A percentile compares a stretch with the other conserved stretches of the same genome.
Evolutionary conservation across 2,329 filamentous ascomycete genomes (phyloP).

Genomic region (Phaeosphaeriaceae sp.): DNA sequence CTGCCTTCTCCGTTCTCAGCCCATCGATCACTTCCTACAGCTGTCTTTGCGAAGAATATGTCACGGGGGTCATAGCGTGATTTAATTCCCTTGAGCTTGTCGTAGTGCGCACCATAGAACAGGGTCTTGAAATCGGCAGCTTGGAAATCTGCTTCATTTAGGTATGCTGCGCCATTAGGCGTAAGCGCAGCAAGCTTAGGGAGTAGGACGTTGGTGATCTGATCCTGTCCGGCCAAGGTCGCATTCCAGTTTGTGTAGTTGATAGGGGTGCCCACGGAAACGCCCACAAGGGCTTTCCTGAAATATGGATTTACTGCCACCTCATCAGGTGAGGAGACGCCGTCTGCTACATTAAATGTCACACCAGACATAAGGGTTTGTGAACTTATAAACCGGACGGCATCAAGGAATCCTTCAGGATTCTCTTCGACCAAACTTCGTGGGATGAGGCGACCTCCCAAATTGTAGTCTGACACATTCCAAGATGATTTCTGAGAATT

Average conservation of each 20-base stretch:
- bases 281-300: not conserved
- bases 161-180: slow-evolving; percentile 16
- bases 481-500: not conserved
- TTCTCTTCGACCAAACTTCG: not conserved
- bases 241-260: not conserved
- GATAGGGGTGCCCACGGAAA: not conserved
- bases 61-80: slow-evolving; percentile 16
- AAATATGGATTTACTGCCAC: slow-evolving; percentile 2
- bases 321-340: not conserved
- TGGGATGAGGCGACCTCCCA: slow-evolving; percentile 4
- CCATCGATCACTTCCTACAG: slow-evolving; percentile 25
- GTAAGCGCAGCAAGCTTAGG: slow-evolving; percentile 1
- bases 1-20: slow-evolving; percentile 7
- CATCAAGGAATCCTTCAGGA: not conserved
- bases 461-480: slow-evolving; percentile 6
- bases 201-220: not conserved
- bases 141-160: slow-evolving; percentile 7
- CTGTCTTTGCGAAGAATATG: slow-evolving; percentile 15
- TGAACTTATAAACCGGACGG: not conserved
- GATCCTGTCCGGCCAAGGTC: not conserved
- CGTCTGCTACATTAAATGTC: not conserved
- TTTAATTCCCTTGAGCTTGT: slow-evolving; percentile 6
- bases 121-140: not conserved
- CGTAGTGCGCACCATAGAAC: slow-evolving; percentile 8
- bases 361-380: slow-evolving; percentile 3